These are phyloP conservation scores for Penicillium manginii DNA, from an alignment of 495 filamentous ascomycete genomes.

Conservation along the genomic window DNA sequence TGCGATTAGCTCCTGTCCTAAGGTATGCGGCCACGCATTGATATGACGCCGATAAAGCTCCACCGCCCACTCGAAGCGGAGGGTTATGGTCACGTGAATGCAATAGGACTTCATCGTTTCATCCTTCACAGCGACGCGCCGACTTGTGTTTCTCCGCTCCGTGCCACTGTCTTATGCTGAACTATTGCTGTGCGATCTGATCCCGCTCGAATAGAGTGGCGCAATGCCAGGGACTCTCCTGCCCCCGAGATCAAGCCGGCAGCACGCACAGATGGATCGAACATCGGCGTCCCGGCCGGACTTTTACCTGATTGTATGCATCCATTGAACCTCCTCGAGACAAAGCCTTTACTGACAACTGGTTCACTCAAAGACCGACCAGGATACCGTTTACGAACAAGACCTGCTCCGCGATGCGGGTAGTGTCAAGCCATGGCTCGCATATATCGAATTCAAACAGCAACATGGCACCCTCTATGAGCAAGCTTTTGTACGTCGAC, in stretches of 20 bases:
- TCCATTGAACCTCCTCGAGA: slow-evolving; percentile 11
- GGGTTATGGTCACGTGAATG: slow-evolving; percentile 30
- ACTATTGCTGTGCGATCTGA: slow-evolving; percentile 40
- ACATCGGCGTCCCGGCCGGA: slow-evolving; percentile 56
- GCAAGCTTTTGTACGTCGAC: slow-evolving; percentile 76
- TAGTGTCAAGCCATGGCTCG: slow-evolving; percentile 92
- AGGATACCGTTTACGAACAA: slow-evolving; percentile 94
- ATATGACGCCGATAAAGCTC: slow-evolving; percentile 39
- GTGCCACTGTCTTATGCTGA: slow-evolving; percentile 29
- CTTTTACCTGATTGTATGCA: slow-evolving; percentile 77
- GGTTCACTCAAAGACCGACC: slow-evolving; percentile 60
- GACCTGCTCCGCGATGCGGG: slow-evolving; percentile 86
- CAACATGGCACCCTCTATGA: slow-evolving; percentile 86
- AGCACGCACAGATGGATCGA: slow-evolving; percentile 54
- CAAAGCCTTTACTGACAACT: slow-evolving; percentile 17
- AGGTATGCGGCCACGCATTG: slow-evolving; percentile 28
- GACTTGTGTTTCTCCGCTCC: slow-evolving; percentile 33
- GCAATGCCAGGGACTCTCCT: slow-evolving; percentile 67
- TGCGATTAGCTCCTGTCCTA: slow-evolving; percentile 15
- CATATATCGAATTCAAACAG: slow-evolving; percentile 90
- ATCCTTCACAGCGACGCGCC: slow-evolving; percentile 32
- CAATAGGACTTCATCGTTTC: slow-evolving; percentile 35
- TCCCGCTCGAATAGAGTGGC: slow-evolving; percentile 49
- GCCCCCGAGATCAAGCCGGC: slow-evolving; percentile 56
- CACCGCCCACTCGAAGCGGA: slow-evolving; percentile 35